Evolutionary conservation across 2,329 filamentous ascomycete species (phyloP).

Genomic region (Aspergillus bombycis): DNA sequence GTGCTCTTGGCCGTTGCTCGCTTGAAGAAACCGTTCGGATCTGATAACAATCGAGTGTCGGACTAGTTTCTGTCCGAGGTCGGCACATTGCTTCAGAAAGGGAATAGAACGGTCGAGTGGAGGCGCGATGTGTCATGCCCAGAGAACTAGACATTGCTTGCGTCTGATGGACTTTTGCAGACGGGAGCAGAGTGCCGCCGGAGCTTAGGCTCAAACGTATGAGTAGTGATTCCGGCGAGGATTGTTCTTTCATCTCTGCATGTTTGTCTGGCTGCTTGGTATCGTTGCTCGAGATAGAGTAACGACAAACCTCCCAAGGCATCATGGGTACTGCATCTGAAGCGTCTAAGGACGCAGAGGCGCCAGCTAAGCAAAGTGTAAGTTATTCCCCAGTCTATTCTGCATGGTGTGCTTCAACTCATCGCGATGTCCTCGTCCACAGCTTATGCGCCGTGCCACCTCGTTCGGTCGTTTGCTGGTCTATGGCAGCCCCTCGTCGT

Average conservation of each 20-base stretch:
- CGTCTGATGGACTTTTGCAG: background rate
- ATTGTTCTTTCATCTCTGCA: background rate
- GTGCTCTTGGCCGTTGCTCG: background rate
- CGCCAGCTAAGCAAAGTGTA: background rate
- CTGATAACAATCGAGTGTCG: background rate
- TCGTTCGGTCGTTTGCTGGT: conserved; percentile 5
- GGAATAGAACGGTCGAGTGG: background rate
- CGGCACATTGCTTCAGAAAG: background rate
- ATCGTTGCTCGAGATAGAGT: background rate
- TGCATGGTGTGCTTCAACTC: background rate
- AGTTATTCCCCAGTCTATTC: background rate
- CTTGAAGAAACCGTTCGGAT: background rate
- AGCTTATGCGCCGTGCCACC: background rate
- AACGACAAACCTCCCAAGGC: background rate
- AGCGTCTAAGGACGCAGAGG: background rate
- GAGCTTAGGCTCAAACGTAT: background rate
- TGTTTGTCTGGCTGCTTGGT: background rate
- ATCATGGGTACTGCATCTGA: background rate
- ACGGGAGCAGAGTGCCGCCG: background rate
- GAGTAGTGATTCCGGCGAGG: background rate
- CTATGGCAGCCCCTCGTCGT: background rate
- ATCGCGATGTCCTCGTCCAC: background rate
- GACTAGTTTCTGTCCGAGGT: background rate
- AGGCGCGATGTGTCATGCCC: background rate
- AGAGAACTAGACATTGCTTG: background rate